Conservation (phyloP, 1,284 basidiomycete species). For the Vanrija humicola region DNA sequence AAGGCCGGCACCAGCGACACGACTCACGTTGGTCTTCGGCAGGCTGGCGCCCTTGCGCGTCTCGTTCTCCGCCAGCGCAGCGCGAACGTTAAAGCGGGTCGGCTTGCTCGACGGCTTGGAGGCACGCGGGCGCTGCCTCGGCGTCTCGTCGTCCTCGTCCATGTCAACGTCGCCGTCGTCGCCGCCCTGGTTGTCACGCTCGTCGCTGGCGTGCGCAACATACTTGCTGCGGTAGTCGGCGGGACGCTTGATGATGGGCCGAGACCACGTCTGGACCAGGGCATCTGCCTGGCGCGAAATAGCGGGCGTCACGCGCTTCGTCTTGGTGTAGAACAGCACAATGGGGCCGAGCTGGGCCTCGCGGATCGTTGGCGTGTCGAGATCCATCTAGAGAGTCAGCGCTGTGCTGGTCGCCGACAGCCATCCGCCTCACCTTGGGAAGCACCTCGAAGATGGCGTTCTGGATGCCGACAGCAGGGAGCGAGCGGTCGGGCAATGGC, state of each 20-base stretch:
- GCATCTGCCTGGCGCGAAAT: constrained; percentile 77
- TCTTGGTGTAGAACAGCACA: constrained; percentile 90
- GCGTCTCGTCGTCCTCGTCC: constrained; percentile 14
- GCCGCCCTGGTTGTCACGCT: neutral
- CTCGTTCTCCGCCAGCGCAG: constrained; percentile 36
- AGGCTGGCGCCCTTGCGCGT: constrained; percentile 38
- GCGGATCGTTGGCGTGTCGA: constrained; percentile 86
- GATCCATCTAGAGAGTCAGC: constrained; percentile 61
- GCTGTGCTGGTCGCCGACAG: constrained; percentile 28
- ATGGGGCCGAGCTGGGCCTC: constrained; percentile 88
- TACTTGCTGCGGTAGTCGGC: constrained; percentile 63
- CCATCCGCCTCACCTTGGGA: constrained; percentile 50
- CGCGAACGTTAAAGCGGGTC: constrained; percentile 35
- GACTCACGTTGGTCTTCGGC: constrained; percentile 31
- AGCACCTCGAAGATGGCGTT: constrained; percentile 83
- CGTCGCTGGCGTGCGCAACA: constrained; percentile 25
- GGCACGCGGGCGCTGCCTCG: constrained; percentile 3
- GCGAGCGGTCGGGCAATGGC: constrained; percentile 83
- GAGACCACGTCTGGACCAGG: constrained; percentile 81
- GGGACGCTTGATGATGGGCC: constrained; percentile 90
- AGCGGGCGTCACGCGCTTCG: constrained; percentile 73
- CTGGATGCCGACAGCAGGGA: constrained; percentile 95
- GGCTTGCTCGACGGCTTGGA: constrained; percentile 15
- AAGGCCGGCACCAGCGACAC: neutral
- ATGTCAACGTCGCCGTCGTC: constrained; percentile 6